Evolutionary conservation across 345 rosid genomes (phyloP).

Genomic region (Murraya koenigii): DNA sequence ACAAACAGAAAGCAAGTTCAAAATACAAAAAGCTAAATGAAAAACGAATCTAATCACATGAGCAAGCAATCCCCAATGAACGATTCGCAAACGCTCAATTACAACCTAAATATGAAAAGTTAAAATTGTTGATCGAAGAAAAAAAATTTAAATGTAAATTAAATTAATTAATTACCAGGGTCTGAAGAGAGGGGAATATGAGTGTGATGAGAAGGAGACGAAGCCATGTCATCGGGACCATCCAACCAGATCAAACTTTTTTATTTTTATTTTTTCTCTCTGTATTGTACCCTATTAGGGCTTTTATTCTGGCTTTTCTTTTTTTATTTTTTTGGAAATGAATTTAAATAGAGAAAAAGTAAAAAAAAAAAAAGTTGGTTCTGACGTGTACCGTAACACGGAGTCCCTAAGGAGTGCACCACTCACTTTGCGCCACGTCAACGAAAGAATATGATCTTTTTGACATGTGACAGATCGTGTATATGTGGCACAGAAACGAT

Average conservation of each 20-base stretch:
- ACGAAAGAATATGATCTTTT: background rate
- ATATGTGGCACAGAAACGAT: background rate
- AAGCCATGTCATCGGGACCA: constrained; percentile 53
- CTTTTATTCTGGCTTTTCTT: background rate
- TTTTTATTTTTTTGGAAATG: background rate
- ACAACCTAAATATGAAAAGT: background rate
- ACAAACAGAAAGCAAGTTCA: constrained; percentile 4
- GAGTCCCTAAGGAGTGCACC: background rate
- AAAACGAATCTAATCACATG: background rate
- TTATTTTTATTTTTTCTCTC: background rate
- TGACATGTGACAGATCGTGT: background rate
- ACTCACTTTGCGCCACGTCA: background rate
- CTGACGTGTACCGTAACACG: background rate
- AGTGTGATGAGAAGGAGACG: constrained; percentile 51
- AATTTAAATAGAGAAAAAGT: background rate
- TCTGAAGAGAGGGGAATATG: constrained; percentile 51
- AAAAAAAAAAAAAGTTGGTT: background rate
- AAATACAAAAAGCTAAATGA: background rate
- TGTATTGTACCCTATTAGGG: background rate
- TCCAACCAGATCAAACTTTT: constrained; percentile 24
- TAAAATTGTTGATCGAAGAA: background rate
- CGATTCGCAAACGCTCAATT: background rate
- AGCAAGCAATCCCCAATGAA: background rate
- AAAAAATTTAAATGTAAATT: background rate
- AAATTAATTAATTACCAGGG: constrained; percentile 26